These are phyloP conservation scores for Phialophora verrucosa DNA, from an alignment of 2,329 filamentous ascomycete genomes.

Conservation along the genomic window DNA sequence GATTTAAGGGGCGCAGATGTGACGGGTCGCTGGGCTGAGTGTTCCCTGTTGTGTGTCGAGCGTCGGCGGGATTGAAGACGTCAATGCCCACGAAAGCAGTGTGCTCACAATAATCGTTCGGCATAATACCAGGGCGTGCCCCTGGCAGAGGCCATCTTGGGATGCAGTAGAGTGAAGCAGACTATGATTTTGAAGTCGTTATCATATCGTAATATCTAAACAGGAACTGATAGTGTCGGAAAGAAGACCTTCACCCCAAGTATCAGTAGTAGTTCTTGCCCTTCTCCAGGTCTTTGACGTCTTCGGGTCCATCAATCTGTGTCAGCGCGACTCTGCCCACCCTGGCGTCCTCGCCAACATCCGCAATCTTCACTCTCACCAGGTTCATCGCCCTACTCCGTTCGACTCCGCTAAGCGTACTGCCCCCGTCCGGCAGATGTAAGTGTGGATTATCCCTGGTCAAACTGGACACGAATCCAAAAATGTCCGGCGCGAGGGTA, in stretches of 20 bases:
- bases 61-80: too few species aligned
- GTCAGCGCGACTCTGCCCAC: slow-evolving; percentile 11
- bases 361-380: slow-evolving; percentile 17
- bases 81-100: too few species aligned
- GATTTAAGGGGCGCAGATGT: neutral
- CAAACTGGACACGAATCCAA: slow-evolving; percentile 15
- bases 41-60: too few species aligned
- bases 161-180: too few species aligned
- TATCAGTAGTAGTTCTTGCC: slow-evolving; percentile 13
- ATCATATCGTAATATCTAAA: too few species aligned
- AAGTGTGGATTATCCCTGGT: slow-evolving; percentile 18
- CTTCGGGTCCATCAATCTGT: slow-evolving; percentile 1
- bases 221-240: too few species aligned
- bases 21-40: too few species aligned
- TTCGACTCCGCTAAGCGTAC: slow-evolving; percentile 12
- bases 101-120: too few species aligned
- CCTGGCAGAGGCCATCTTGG: too few species aligned
- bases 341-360: slow-evolving; percentile 9
- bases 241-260: too few species aligned
- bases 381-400: slow-evolving; percentile 12
- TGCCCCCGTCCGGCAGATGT: slow-evolving; percentile 14
- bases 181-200: too few species aligned
- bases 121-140: too few species aligned
- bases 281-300: slow-evolving; percentile 13
- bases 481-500: slow-evolving; percentile 29